phyloP scores from a whole-genome alignment of 768 basidiomycete genomes.

The Amanita brunnescens region DNA sequence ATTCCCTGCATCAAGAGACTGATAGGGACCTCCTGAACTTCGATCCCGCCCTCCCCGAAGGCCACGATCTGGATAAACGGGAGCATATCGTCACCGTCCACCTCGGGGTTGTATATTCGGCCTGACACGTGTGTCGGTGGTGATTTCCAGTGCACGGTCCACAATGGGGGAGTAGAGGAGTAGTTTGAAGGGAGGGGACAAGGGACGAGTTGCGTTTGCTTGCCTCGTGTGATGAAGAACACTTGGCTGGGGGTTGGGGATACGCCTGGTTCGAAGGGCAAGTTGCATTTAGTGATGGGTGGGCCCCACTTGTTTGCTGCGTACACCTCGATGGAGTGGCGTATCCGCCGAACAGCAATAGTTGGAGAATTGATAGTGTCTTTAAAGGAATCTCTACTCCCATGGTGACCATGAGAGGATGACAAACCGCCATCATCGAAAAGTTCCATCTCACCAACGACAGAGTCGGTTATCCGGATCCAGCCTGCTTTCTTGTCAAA shows the following conservation, averaged over 20 bases:
- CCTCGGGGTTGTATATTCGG: constrained; percentile 35
- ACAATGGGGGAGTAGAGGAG: constrained; percentile 47
- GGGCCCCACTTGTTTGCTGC: constrained; percentile 39
- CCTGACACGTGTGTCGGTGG: constrained; percentile 46
- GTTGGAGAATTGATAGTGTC: constrained; percentile 6
- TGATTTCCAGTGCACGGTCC: constrained; percentile 48
- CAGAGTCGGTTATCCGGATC: constrained; percentile 73
- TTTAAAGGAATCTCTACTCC: too few relatives aligned
- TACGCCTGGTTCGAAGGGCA: constrained; percentile 29
- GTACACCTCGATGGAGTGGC: constrained; percentile 22
- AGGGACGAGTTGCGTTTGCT: constrained; percentile 56
- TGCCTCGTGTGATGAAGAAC: constrained; percentile 62
- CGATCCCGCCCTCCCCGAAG: constrained; percentile 63
- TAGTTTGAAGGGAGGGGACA: constrained; percentile 56
- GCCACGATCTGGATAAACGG: constrained; percentile 62
- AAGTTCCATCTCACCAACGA: constrained; percentile 71
- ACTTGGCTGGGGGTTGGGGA: constrained; percentile 30
- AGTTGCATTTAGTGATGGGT: constrained; percentile 36
- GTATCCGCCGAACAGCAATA: constrained; percentile 25
- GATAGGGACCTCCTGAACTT: constrained; percentile 61
- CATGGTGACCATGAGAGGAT: too few relatives aligned
- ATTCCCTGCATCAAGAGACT: constrained; percentile 37
- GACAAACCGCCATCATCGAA: constrained; percentile 31
- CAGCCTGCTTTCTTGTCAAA: constrained; percentile 87
- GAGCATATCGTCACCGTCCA: constrained; percentile 15